Evolutionary conservation across 805 yeast species (phyloP).

Genomic region (Priceomyces melissophilus): DNA sequence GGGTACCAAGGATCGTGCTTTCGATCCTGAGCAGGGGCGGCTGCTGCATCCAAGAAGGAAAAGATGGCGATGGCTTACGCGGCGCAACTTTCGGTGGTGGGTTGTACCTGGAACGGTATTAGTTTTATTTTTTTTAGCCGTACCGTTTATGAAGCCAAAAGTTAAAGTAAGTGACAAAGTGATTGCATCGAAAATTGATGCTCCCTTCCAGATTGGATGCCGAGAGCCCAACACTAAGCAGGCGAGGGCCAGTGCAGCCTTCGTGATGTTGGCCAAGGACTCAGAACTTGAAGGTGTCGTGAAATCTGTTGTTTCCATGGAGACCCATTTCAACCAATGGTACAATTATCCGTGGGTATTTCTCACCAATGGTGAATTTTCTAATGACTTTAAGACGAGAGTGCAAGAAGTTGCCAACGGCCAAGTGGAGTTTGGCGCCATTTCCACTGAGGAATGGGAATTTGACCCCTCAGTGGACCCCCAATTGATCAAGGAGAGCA

Average conservation of each 20-base stretch:
- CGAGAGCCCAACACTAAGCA: constrained; percentile 35
- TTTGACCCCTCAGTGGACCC: constrained; percentile 44
- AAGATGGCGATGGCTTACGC: too few species aligned
- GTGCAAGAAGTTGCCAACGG: constrained; percentile 56
- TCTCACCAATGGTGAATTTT: constrained; percentile 75
- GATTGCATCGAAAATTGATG: constrained; percentile 20
- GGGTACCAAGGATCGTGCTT: too few species aligned
- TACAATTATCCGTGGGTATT: constrained; percentile 91
- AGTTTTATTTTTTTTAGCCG: too few species aligned
- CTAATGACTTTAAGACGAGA: constrained; percentile 54
- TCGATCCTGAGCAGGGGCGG: too few species aligned
- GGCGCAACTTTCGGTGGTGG: too few species aligned
- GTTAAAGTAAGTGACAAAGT: constrained; percentile 5
- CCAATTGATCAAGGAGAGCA: constrained; percentile 49
- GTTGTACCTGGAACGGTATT: too few species aligned
- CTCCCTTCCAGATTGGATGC: constrained; percentile 58
- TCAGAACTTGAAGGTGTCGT: constrained; percentile 75
- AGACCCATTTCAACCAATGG: constrained; percentile 91
- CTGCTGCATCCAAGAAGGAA: too few species aligned
- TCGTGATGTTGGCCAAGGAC: constrained; percentile 81
- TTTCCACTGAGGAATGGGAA: constrained; percentile 64
- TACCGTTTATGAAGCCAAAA: background rate
- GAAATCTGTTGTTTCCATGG: constrained; percentile 68
- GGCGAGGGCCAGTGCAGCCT: constrained; percentile 72
- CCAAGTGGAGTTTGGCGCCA: constrained; percentile 66